These are phyloP conservation scores for Kondoa subrosea DNA, from an alignment of 768 basidiomycete species.

Conservation along the genomic window DNA sequence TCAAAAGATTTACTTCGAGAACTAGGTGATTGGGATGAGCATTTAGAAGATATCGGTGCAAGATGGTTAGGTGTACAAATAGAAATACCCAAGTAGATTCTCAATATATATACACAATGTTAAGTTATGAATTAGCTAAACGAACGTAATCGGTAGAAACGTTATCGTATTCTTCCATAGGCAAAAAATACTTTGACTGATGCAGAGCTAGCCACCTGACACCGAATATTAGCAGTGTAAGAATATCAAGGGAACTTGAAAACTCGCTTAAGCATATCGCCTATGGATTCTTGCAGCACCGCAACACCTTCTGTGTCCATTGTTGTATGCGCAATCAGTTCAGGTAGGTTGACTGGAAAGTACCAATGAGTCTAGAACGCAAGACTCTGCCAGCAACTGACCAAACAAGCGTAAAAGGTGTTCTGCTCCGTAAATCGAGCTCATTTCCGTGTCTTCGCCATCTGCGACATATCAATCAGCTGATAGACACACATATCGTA, in stretches of 20 bases:
- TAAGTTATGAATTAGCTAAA: background rate
- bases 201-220: conserved; percentile 4
- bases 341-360: conserved; percentile 66
- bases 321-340: conserved; percentile 73
- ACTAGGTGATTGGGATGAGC: background rate
- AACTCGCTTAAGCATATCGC: background rate
- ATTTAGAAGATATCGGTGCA: background rate
- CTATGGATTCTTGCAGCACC: background rate
- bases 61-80: background rate
- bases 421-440: conserved; percentile 79
- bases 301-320: conserved; percentile 53
- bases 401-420: conserved; percentile 83
- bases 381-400: conserved; percentile 35
- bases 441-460: conserved; percentile 66
- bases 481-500: background rate
- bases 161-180: conserved; percentile 2
- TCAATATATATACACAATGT: background rate
- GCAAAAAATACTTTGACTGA: background rate
- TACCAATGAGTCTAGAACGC: background rate
- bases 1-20: background rate
- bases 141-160: background rate
- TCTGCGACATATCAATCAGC: conserved; percentile 39
- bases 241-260: background rate
- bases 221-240: background rate
- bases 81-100: background rate